Evolutionary conservation across 352 stramenopile species (phyloP), one percentile per base, ranked within the genome.

Genomic region (Globisporangium mamillatum): DNA sequence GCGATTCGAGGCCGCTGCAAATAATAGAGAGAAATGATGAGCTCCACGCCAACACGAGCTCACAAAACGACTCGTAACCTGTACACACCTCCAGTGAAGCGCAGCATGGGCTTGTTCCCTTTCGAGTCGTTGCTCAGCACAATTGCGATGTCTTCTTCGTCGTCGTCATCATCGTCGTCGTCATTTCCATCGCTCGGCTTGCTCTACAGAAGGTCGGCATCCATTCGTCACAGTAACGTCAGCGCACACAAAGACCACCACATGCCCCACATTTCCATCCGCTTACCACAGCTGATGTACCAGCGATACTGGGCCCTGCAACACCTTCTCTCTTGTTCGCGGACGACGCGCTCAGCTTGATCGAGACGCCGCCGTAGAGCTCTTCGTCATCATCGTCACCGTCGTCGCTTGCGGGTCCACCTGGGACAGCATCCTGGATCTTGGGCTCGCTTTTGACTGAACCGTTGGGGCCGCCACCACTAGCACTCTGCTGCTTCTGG

Each of bases 61-160:
- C 1, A 41, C 34, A 41, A 41, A 41, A 8, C 34, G 10, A 41
- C 9, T 32, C 29, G 29, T 32, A 32, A 32, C 29, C 29, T 32
- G 29, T 4, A 32, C 61, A 38, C 22, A 60, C 81, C 84, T 27
- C 79, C 81, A 32, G 84, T 92, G 70, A 95, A 95, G 25, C 88
- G 86, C 66, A 95, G 70, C 63, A 84, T 87, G 20, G 88, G 81
- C 70, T 95, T 95, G 60, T 53, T 76, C 20, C 75, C 78, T 52
- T 86, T 83, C 24, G 76, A 77, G 64, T 90, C 84, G 22, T 80
- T 83, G 27, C 69, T 89, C 36, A 96, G 74, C 56, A 94, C 80
- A 64, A 96, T 96, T 20, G 86, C 82, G 36, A 96, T 81, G 52
- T 92, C 82, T 69, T 95, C 88, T 38, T 95, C 88, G 38, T 96